These are phyloP conservation scores for Diophrys sp. DNA, from an alignment of 73 alveolate species.

Conservation along the genomic window DNA sequence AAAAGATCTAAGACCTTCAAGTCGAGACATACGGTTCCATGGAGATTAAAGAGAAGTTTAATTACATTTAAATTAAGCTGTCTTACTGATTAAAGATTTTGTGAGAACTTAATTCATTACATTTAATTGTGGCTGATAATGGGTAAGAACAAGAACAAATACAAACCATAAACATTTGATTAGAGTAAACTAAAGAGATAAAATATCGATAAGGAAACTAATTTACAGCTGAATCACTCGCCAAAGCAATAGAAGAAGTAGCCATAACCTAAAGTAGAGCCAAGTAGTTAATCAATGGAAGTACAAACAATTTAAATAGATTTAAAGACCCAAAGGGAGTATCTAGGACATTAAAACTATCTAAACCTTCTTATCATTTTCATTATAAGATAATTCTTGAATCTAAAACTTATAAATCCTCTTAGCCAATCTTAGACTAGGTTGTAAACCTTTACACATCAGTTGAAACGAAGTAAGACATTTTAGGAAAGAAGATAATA, in stretches of 20 bases:
- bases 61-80: slow-evolving; percentile 77
- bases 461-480: neutral
- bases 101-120: slow-evolving; percentile 76
- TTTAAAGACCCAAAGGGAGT: neutral
- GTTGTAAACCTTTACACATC: neutral
- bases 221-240: neutral
- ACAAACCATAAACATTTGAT: too few species aligned
- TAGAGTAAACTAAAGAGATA: too few species aligned
- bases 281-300: neutral
- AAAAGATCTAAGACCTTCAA: slow-evolving; percentile 73
- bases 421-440: neutral
- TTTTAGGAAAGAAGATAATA: slow-evolving; percentile 1
- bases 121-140: too few species aligned
- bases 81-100: slow-evolving; percentile 72
- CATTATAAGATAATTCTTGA: neutral
- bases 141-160: too few species aligned
- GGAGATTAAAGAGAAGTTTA: slow-evolving; percentile 83
- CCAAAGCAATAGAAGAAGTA: neutral
- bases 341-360: too few species aligned
- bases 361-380: neutral
- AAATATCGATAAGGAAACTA: neutral
- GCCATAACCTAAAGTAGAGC: neutral
- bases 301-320: neutral
- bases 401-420: neutral
- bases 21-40: slow-evolving; percentile 93